Evolutionary conservation across 768 basidiomycete species (phyloP), one percentile per base, ranked within the genome.

Genomic region (Lactarius psammicola): DNA sequence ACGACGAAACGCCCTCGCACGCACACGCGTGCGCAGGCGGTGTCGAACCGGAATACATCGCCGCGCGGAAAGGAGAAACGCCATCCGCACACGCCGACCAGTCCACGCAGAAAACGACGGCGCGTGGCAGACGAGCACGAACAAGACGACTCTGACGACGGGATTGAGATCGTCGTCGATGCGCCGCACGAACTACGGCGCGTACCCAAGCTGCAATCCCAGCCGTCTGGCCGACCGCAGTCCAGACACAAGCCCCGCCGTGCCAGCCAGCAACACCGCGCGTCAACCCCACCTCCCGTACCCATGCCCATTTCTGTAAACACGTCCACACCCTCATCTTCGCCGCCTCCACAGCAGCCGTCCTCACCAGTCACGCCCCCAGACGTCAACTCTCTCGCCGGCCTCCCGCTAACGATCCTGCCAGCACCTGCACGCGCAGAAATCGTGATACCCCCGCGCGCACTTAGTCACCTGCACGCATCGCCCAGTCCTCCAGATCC

Each of bases 381-480:
- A 9, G 33, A 57, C n/a, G 40, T 31, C 13, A 34, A 58, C 46
- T 26, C 56, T 4, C 56, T 62, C n/a, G 28, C 30, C 5, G 61
- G 30, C 26, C 65, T 58, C 6, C 56, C 51, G 4, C 31, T 66
- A 40, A 58, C 26, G 2, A 63, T 63, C 20, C 61, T 66, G 1
- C 65, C 65, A 0, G 38, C 49, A 6, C 65, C 57, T 0, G 26
- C 61, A 36, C 38, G 49, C 38, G 2, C 49, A 9, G 60, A 38
- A 9, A 59, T 59, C 7, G 57, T 54, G 31, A 59, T 63, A 53
- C 51, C 61, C 33, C 9, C 46, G 0, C 60, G 65, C 5, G 65
- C 65, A 15, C 61, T 63, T 1, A 66, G 23, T 11, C 31, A 63
- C 49, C 56, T 63, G 26, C 56, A 54, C 13, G 2, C 56, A 1